Conservation (phyloP, 345 rosid species). For the Sonneratia alba region DNA sequence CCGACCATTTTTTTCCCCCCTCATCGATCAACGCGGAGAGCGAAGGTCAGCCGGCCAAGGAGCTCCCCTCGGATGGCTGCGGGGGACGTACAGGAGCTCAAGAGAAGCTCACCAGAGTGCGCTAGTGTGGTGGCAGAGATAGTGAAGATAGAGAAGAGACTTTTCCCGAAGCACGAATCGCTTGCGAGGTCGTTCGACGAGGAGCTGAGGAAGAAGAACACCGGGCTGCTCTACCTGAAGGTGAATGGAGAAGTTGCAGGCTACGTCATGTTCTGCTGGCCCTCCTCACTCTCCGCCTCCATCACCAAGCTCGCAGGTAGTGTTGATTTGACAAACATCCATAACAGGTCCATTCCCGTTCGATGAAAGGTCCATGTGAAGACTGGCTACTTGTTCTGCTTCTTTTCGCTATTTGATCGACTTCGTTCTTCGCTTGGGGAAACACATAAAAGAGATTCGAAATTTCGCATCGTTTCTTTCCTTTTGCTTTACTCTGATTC, state of each 20-base stretch:
- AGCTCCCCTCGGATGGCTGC: conserved; percentile 1
- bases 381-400: accelerated
- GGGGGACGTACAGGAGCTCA: conserved; percentile 29
- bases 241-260: conserved; percentile 42
- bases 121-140: conserved; percentile 42
- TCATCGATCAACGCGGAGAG: background rate
- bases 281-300: conserved; percentile 63
- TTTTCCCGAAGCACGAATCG: conserved; percentile 81
- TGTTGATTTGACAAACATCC: background rate
- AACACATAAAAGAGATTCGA: background rate
- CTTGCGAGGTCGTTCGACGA: conserved; percentile 53
- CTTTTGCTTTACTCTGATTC: too few species aligned
- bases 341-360: conserved; percentile 19
- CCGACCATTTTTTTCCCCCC: background rate
- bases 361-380: conserved; percentile 29
- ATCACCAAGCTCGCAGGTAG: conserved; percentile 82
- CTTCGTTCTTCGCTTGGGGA: background rate
- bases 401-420: background rate
- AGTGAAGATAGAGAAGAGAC: conserved; percentile 58
- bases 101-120: conserved; percentile 35
- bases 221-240: conserved; percentile 50
- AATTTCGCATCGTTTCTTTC: background rate
- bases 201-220: conserved; percentile 60
- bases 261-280: conserved; percentile 65
- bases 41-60: background rate